Evolutionary conservation across 768 basidiomycete species (phyloP), one percentile per base, ranked within the genome.

Genomic region (Psilocybe cyanescens): DNA sequence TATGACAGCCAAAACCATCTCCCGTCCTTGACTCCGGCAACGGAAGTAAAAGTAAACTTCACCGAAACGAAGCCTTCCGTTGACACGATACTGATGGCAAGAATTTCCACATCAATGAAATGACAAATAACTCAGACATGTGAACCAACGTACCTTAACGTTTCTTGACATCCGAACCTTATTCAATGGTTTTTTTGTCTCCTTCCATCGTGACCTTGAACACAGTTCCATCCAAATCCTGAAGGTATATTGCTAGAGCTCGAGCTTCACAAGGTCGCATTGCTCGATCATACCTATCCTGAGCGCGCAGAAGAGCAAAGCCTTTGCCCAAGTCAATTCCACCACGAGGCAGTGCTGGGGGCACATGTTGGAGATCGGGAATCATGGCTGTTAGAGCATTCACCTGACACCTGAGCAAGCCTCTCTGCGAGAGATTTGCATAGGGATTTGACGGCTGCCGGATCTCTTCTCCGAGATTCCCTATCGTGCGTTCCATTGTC

Each of bases 401-500:
- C 2, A 64, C 19, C 11, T 63, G 65, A 0, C 57, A 48, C 16
- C 61, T 59, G 1, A 56, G 61, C 1, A 64, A 8, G 0, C 63
- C 64, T 19, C 50, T 53, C 46, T 65, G 58, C 16, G 62, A 37
- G 0, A 70, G 19, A 37, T 70, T 68, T 28, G 45, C 53, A 52
- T 28, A 69, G 2, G 59, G 58, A n/a, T 70, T 59, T 6, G 67
- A 66, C 4, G 55, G 63, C 19, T 67, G 67, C 14, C 47, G 8
- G 3, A 68, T 70, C 50, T 76, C 72, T 33, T 63, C 51, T 3
- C 66, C 68, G 4, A 78, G 60, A 58, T 72, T 60, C 7, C 74
- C 72, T 56, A 76, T 76, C 0, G 62, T 64, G 0, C 66, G 59
- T 60, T 79, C 77, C 63, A 78, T 70, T 4, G 72, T 66, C 68